A percentile compares a stretch with the other conserved stretches of the same genome.
Conservation (phyloP, 1,284 basidiomycete genomes). For the Sporisorium scitamineum region DNA sequence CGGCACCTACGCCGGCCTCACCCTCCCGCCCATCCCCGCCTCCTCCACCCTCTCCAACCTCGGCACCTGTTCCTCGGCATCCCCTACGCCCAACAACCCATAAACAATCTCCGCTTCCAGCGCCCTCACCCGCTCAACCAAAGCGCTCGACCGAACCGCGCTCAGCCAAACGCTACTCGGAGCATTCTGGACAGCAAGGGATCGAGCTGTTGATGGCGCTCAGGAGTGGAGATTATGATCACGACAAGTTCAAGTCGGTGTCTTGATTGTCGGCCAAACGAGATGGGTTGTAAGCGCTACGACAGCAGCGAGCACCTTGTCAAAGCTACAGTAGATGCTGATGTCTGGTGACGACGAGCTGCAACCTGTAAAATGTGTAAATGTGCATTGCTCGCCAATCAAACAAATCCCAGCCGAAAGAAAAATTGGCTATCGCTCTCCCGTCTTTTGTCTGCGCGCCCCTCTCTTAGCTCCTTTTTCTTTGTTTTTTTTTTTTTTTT, state of each 20-base stretch:
- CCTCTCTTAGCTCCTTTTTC: background rate
- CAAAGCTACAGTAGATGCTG: too few species aligned
- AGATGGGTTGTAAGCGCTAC: constrained; percentile 27
- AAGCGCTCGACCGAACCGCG: constrained; percentile 17
- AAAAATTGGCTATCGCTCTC: background rate
- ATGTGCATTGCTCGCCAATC: background rate
- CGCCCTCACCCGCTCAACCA: constrained; percentile 15
- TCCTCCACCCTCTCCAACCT: constrained; percentile 23
- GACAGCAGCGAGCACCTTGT: too few species aligned
- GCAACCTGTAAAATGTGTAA: background rate
- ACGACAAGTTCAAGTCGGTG: constrained; percentile 1
- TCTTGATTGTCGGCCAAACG: constrained; percentile 5
- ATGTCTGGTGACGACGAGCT: constrained; percentile 10
- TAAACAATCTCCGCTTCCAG: constrained; percentile 16
- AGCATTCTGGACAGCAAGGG: constrained; percentile 18
- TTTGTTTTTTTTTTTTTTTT: background rate
- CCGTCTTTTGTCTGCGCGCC: constrained; percentile 5
- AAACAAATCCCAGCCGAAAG: background rate
- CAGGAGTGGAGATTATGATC: constrained; percentile 16
- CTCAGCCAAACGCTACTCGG: constrained; percentile 36
- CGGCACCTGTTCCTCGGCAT: constrained; percentile 48
- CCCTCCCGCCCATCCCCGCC: constrained; percentile 21
- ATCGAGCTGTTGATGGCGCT: constrained; percentile 32
- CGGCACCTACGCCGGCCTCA: constrained; percentile 40
- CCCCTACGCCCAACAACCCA: constrained; percentile 37